Evolutionary conservation across 139 green algal genomes (phyloP).

Genomic region (Monoraphidium neglectum): DNA sequence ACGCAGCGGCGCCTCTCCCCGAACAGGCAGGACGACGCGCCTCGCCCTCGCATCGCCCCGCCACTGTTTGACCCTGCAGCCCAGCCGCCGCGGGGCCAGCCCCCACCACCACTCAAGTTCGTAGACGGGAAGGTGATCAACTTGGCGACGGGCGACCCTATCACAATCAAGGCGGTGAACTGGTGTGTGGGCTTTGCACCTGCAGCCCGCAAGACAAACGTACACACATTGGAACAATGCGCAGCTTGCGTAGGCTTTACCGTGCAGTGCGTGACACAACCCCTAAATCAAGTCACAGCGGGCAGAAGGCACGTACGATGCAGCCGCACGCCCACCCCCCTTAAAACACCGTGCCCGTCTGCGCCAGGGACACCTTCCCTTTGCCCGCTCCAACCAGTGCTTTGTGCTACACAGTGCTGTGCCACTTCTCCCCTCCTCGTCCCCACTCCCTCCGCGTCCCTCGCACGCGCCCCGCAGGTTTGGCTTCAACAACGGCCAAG

Average conservation of each 20-base stretch:
- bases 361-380: too few species aligned
- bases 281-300: neutral
- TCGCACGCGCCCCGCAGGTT: neutral
- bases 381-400: too few species aligned
- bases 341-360: too few species aligned
- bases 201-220: neutral
- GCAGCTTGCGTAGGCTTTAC: neutral
- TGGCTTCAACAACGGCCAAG: conserved; percentile 17
- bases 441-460: neutral
- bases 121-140: neutral
- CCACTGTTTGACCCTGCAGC: too few species aligned
- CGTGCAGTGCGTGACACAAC: conserved; percentile 12
- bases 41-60: too few species aligned
- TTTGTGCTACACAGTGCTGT: neutral
- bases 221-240: neutral
- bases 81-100: neutral
- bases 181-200: neutral
- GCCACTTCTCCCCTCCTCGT: neutral
- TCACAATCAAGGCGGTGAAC: conserved; percentile 7
- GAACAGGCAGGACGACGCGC: too few species aligned
- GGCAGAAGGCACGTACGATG: neutral
- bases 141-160: neutral
- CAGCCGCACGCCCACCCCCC: neutral
- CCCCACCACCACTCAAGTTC: neutral
- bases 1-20: too few species aligned